Base-by-base conservation (phyloP, 768 basidiomycete genomes). In the Psilocybe azurescens region DNA sequence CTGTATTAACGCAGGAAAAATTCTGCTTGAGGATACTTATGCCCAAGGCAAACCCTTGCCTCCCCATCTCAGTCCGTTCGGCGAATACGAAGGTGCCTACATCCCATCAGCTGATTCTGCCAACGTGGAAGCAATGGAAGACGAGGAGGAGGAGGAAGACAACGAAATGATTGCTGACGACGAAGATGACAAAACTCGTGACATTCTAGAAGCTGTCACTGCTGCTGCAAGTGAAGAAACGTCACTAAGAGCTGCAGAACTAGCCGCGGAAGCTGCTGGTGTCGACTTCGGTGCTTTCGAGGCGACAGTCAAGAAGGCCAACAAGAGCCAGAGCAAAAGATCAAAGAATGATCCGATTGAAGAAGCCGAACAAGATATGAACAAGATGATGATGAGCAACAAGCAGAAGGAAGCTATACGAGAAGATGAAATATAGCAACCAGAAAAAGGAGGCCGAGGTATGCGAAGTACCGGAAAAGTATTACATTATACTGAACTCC, bases 301-400 rank as follows among this genome's bases (percentile, higher is more conserved):
- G 74, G 88, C 88, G 67, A 85, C 89, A 70, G 83, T 94, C 53
- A 83, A 81, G 67, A 89, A 89, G 72, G 81, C 83, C 36, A 77
- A 74, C 61, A 87, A 82, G 72, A 77, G 74, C 67, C 73, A 73
- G 53, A 65, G 62, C 38, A 77, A 79, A 66, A 70, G 64, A 48
- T 32, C 67, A 1, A 67, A 16, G 3, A 33, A 62, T 57, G 71
- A 67, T 10, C 77, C 74, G 64, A 72, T 67, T 51, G 74, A 75
- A 67, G 78, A 78, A 64, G 75, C 77, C 39, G 93, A 95, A 72
- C 82, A 87, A 69, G 91, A 96, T 72, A 93, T 97, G 91, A 90
- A 93, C 77, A 97, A 96, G 84, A 97, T 98, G 89, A 84, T 98
- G 87, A 89, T 97, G 89, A 97, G 93, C 80, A 95, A 94, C 76